Percentiles rank a stretch among this genome's conserved stretches.
Conservation (phyloP, 805 yeast species). For the Metschnikowia vanudenii region DNA sequence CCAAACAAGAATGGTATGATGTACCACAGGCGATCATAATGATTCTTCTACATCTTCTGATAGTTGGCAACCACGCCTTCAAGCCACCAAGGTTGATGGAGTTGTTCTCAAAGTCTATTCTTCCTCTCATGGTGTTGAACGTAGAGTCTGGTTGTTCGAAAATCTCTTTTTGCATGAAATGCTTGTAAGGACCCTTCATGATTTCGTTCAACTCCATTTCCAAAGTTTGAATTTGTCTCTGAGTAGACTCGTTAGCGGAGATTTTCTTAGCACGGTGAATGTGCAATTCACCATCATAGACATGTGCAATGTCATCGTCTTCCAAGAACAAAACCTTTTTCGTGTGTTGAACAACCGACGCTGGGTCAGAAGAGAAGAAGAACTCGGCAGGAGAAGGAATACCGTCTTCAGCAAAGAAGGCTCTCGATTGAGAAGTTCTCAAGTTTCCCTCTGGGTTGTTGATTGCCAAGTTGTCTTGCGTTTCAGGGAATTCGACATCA, state of each 20-base stretch:
- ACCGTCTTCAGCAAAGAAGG: constrained; percentile 92
- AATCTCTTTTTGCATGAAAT: constrained; percentile 98
- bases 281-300: constrained; percentile 96
- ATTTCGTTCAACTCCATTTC: constrained; percentile 97
- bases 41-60: constrained; percentile 91
- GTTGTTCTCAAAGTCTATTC: constrained; percentile 84
- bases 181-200: constrained; percentile 95
- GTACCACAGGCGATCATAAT: constrained; percentile 99
- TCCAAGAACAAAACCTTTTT: constrained; percentile 94
- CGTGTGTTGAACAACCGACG: constrained; percentile 95
- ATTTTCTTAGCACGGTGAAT: constrained; percentile 93
- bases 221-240: constrained; percentile 92
- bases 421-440: constrained; percentile 92
- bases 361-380: constrained; percentile 94
- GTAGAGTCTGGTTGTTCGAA: constrained; percentile 98
- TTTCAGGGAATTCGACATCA: constrained; percentile 94
- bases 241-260: constrained; percentile 78
- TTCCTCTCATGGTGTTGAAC: constrained; percentile 98
- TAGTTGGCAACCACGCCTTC: constrained; percentile 76
- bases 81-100: constrained; percentile 87
- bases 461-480: constrained; percentile 44
- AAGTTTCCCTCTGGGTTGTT: constrained; percentile 55
- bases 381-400: constrained; percentile 92
- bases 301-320: constrained; percentile 98
- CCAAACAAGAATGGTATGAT: constrained; percentile 96